Percentiles rank a stretch among this genome's conserved stretches.
These are phyloP conservation scores for Rhododendron kiyosumense DNA, from an alignment of 148 eudicot genomes.

Conservation along the genomic window DNA sequence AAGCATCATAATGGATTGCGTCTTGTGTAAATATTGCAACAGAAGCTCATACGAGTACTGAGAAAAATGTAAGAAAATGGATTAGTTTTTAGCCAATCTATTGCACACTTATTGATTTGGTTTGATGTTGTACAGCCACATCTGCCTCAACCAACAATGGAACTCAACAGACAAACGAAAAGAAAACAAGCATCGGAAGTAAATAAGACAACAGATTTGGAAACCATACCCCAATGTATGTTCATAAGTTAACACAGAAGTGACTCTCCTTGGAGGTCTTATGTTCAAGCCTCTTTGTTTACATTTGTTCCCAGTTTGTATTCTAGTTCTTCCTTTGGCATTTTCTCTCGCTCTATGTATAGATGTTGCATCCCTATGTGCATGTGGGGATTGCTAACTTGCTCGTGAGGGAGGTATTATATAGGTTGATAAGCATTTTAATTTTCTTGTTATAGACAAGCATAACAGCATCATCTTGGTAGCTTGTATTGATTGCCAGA, in stretches of 20 bases:
- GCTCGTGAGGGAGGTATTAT: neutral
- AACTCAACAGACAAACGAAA: neutral
- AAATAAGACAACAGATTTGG: neutral
- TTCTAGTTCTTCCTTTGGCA: neutral
- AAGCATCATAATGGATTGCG: conserved; percentile 77
- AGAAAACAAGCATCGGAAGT: neutral
- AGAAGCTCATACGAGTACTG: conserved; percentile 92
- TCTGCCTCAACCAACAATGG: neutral
- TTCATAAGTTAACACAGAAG: neutral
- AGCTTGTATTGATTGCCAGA: neutral
- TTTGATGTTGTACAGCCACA: neutral
- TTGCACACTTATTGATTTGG: neutral
- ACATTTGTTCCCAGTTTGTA: neutral
- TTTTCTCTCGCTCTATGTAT: neutral
- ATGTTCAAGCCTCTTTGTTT: neutral
- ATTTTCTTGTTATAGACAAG: neutral
- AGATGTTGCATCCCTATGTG: neutral
- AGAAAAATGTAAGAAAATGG: conserved; percentile 2
- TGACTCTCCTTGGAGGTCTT: neutral
- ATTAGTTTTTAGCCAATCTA: conserved; percentile 6
- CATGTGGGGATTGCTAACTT: neutral
- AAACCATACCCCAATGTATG: neutral
- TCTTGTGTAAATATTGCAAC: conserved; percentile 81
- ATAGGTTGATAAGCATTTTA: neutral
- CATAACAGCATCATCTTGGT: neutral